phyloP scores from a whole-genome alignment of 495 filamentous ascomycete genomes.

The Aspergillus funiculosus region DNA sequence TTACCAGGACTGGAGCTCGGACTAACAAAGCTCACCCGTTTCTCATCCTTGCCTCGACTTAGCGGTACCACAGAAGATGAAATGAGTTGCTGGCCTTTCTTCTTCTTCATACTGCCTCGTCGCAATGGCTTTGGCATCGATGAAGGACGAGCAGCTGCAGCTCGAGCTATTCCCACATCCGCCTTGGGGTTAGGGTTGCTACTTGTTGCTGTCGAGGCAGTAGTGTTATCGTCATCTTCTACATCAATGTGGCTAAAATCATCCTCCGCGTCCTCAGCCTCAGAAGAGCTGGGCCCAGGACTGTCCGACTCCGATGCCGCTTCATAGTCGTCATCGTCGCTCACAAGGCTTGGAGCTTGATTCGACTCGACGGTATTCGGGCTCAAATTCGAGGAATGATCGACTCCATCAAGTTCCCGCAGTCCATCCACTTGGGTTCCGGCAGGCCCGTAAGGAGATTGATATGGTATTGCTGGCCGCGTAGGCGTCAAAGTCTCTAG shows the following conservation, averaged over 20 bases:
- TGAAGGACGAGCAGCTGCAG: slow-evolving; percentile 25
- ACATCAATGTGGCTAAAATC: slow-evolving; percentile 48
- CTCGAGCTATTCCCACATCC: slow-evolving; percentile 32
- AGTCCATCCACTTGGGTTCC: slow-evolving; percentile 32
- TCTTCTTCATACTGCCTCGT: slow-evolving; percentile 39
- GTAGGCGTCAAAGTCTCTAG: slow-evolving; percentile 31
- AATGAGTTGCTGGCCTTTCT: slow-evolving; percentile 42
- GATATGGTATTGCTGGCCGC: slow-evolving; percentile 27
- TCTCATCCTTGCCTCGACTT: slow-evolving; percentile 35
- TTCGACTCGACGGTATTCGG: slow-evolving; percentile 77
- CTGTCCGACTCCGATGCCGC: slow-evolving; percentile 48
- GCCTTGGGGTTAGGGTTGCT: slow-evolving; percentile 35
- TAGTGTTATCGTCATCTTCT: slow-evolving; percentile 45
- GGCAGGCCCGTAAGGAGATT: slow-evolving; percentile 29
- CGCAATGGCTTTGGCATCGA: slow-evolving; percentile 43
- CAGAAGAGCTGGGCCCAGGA: slow-evolving; percentile 37
- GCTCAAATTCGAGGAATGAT: slow-evolving; percentile 57
- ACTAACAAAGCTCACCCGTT: slow-evolving; percentile 45
- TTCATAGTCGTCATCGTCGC: slow-evolving; percentile 74
- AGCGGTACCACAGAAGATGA: slow-evolving; percentile 41
- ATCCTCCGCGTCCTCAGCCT: slow-evolving; percentile 42
- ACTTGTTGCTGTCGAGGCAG: slow-evolving; percentile 29
- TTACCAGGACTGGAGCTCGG: slow-evolving; percentile 27
- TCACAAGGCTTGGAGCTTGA: slow-evolving; percentile 76
- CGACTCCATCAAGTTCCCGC: slow-evolving; percentile 46